Conservation (phyloP, 164 flowering plant genomes). For the Pachysandra terminalis region DNA sequence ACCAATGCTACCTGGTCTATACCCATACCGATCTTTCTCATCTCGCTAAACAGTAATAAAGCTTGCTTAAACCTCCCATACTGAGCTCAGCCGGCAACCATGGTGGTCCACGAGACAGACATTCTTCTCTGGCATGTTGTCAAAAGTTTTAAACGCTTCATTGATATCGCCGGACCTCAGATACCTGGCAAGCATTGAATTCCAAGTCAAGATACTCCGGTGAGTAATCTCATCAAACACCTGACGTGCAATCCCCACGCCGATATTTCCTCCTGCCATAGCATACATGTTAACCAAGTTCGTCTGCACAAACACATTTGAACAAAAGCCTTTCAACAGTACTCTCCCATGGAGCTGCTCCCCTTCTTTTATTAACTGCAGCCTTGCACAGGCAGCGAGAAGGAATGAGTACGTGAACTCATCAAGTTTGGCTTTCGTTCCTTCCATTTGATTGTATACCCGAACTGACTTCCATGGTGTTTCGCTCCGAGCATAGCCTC, state of each 20-base stretch:
- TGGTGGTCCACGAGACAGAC: slow-evolving; percentile 68
- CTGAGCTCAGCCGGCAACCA: slow-evolving; percentile 51
- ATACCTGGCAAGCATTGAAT: slow-evolving; percentile 41
- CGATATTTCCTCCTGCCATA: slow-evolving; percentile 11
- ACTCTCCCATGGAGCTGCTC: slow-evolving; percentile 55
- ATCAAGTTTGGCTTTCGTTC: slow-evolving; percentile 33
- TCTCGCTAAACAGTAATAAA: slow-evolving; percentile 35
- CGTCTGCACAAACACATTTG: slow-evolving; percentile 44
- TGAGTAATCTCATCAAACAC: slow-evolving; percentile 46
- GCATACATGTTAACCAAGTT: slow-evolving; percentile 57
- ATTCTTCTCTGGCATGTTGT: slow-evolving; percentile 67
- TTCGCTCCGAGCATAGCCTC: slow-evolving; percentile 33
- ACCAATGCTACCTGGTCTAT: slow-evolving; percentile 55
- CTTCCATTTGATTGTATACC: slow-evolving; percentile 37
- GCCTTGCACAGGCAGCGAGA: slow-evolving; percentile 41
- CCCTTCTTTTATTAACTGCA: slow-evolving; percentile 37
- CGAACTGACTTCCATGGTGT: slow-evolving; percentile 26
- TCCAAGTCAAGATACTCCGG: slow-evolving; percentile 42
- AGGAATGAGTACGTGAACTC: slow-evolving; percentile 52
- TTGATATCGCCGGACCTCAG: slow-evolving; percentile 34
- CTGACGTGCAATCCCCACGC: slow-evolving; percentile 22
- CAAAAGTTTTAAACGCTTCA: slow-evolving; percentile 37
- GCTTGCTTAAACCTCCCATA: slow-evolving; percentile 51
- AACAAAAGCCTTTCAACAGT: slow-evolving; percentile 37
- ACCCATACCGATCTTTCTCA: slow-evolving; percentile 36